Conservation (phyloP, 768 basidiomycete species). For the Amyloporia xantha region DNA sequence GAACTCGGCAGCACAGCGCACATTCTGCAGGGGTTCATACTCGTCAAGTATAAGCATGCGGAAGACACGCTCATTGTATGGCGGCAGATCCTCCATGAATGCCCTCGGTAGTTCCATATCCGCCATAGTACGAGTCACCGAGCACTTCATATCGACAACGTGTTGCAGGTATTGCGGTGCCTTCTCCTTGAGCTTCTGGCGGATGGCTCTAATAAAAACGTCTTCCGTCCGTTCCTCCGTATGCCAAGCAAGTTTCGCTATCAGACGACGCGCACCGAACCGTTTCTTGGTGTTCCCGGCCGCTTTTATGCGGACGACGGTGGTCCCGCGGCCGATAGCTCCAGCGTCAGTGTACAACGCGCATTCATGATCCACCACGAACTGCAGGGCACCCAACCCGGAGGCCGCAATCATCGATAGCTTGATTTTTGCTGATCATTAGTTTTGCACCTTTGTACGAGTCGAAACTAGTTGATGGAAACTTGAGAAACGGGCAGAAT, state of each 20-base stretch:
- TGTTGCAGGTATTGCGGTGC: background rate
- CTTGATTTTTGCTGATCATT: too few species aligned
- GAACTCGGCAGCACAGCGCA: slow-evolving; percentile 1
- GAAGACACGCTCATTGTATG: background rate
- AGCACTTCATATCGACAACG: slow-evolving; percentile 3
- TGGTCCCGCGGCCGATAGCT: background rate
- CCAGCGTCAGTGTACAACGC: background rate
- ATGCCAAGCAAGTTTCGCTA: slow-evolving; percentile 2
- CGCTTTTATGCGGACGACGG: background rate
- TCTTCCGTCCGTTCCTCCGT: background rate
- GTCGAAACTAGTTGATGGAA: too few species aligned
- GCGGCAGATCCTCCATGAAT: background rate
- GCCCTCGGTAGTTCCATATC: background rate
- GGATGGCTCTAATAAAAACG: background rate
- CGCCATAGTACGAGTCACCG: background rate
- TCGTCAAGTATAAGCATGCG: background rate
- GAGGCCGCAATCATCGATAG: too few species aligned
- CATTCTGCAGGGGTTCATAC: background rate
- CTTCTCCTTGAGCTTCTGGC: background rate
- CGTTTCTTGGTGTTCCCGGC: too few species aligned
- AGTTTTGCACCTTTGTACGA: background rate
- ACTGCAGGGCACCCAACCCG: background rate
- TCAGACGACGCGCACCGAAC: background rate
- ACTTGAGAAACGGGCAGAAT: background rate
- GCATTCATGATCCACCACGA: background rate